Evolutionary conservation across 495 filamentous ascomycete species (phyloP).

Genomic region (Hypoxylon rickii): DNA sequence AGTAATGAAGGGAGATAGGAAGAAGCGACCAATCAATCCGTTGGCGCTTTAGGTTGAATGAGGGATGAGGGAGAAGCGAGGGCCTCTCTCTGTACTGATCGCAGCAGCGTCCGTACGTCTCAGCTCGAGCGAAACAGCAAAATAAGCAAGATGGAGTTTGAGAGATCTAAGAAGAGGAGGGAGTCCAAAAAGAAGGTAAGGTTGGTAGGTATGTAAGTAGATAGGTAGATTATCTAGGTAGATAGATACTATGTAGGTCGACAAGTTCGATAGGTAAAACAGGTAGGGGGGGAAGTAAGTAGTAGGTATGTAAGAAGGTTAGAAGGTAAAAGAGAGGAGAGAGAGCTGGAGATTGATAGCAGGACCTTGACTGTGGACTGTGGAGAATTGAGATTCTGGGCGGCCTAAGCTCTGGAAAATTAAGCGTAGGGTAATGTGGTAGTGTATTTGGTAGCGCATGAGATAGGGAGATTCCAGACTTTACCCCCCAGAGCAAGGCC

Average conservation of each 20-base stretch:
- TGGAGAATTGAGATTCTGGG: slow-evolving; percentile 37
- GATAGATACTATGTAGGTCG: too few species aligned
- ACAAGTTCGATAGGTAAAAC: too few species aligned
- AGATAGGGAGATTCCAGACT: slow-evolving; percentile 38
- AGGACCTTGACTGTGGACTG: slow-evolving; percentile 29
- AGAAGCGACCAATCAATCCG: slow-evolving; percentile 19
- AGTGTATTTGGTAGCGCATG: slow-evolving; percentile 26
- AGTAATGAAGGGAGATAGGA: slow-evolving; percentile 12
- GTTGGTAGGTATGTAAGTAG: too few species aligned
- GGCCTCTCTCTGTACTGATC: slow-evolving; percentile 17
- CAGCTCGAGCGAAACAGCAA: slow-evolving; percentile 18
- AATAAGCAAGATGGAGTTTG: too few species aligned
- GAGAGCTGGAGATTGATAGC: slow-evolving; percentile 13
- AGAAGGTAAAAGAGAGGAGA: neutral
- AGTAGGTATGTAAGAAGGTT: slow-evolving; percentile 12
- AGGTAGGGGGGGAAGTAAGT: neutral
- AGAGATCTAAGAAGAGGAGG: too few species aligned
- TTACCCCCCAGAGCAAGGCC: slow-evolving; percentile 11
- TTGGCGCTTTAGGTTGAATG: too few species aligned
- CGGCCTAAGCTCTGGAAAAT: slow-evolving; percentile 36
- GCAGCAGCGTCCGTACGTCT: slow-evolving; percentile 33
- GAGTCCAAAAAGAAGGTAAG: too few species aligned
- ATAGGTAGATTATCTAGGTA: too few species aligned
- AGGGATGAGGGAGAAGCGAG: slow-evolving; percentile 5
- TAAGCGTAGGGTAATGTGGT: slow-evolving; percentile 24